These are phyloP conservation scores for Cucumis melo DNA, from an alignment of 306 rosid genomes.

Conservation along the genomic window DNA sequence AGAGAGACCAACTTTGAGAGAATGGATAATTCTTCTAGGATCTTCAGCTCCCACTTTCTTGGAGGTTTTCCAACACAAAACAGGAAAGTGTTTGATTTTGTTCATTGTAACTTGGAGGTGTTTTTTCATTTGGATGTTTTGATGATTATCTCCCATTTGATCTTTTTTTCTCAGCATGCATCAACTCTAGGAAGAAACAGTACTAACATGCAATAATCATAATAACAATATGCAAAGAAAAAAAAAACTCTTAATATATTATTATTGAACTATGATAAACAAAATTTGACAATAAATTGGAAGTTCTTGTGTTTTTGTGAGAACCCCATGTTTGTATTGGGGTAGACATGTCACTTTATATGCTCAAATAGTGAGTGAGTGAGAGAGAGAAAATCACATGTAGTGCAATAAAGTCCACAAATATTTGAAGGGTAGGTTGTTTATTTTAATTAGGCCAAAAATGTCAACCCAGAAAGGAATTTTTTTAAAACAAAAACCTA, in stretches of 20 bases:
- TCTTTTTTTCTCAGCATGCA: not conserved
- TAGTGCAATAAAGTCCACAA: not conserved
- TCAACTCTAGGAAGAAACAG: not conserved
- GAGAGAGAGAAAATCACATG: constrained; percentile 4
- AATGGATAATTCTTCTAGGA: constrained; percentile 71
- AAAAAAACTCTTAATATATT: too few relatives aligned
- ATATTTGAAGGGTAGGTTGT: not conserved
- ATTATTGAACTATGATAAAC: not conserved
- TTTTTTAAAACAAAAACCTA: not conserved
- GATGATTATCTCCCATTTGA: constrained; percentile 30
- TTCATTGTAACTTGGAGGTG: constrained; percentile 18
- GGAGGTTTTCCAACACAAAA: constrained; percentile 27
- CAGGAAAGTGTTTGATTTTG: constrained; percentile 30
- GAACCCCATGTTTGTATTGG: not conserved
- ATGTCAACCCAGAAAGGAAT: not conserved
- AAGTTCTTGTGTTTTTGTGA: not conserved
- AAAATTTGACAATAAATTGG: not conserved
- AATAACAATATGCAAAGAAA: not conserved
- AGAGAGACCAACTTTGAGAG: constrained; percentile 77
- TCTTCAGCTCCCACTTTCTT: constrained; percentile 78
- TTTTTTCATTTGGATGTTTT: constrained; percentile 24
- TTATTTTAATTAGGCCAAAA: not conserved
- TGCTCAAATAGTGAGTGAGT: not conserved
- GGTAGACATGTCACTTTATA: not conserved
- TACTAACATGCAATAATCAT: not conserved